Evolutionary conservation across 805 yeast species (phyloP), one percentile per base, ranked within the genome.

Genomic region (Zygosaccharomyces bailii): DNA sequence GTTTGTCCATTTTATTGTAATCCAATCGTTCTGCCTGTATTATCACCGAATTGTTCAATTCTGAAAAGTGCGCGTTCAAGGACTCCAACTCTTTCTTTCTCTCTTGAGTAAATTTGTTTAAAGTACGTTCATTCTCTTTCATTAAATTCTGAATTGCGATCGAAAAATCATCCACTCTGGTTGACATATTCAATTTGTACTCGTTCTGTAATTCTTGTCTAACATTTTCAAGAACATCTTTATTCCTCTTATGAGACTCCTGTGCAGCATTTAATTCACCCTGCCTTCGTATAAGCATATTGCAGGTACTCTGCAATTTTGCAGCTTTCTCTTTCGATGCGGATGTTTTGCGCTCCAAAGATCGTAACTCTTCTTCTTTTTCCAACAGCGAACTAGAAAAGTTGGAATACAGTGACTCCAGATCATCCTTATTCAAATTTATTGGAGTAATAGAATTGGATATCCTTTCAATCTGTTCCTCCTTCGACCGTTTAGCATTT

Each of bases 201-300:
- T 24, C 21, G 3, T n/a, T 4, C 2, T 32, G 13, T 4, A 46
- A 39, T 4, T 43, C 41, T n/a, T 30, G 20, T n/a, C 36, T 34
- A 18, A 44, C 13, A 47, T 6, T 35, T 24, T 4, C 39, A 13
- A 21, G 57, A 23, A 6, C 62, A 46, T 6, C 46, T 49, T 10
- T 63, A 20, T 53, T 49, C 13, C 36, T 46, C 29, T 44, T 31
- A 37, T 53, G 47, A 2, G 44, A 65, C 1, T 53, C 54, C 44
- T 70, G 70, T 44, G 70, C 73, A 1, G 75, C 75, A 41, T 69
- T 68, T 35, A 82, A 62, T 39, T 77, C 73, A 4, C 91, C 95
- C 49, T 78, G 79, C 39, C 67, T 55, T 24, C 78, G 65, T 1
- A 76, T 72, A 6, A 71, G 58, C 1, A 55, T 47, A 46, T 70